Base-by-base conservation (phyloP, 208 protist genomes). In the Plasmodiophora brassicae region DNA sequence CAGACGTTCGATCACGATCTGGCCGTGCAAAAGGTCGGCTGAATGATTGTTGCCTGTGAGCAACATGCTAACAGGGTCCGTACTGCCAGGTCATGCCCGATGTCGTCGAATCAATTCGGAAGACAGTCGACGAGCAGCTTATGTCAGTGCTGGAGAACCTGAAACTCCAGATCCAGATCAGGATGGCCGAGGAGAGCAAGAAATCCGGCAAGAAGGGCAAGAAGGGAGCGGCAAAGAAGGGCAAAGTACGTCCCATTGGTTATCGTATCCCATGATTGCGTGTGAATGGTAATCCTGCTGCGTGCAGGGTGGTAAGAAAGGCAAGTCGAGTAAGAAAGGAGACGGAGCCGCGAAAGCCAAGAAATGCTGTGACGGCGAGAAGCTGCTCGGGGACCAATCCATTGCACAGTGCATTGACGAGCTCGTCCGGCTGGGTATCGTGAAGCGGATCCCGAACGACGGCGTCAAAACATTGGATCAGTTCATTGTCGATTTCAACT, bases 321-420 rank as follows among this genome's bases (percentile, higher is more conserved):
- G 14, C 14, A 78, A 78, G 65, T n/a, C n/a, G n/a, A n/a, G n/a
- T n/a, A n/a, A n/a, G n/a, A 78, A 78, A 32, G 65, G 65, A 5
- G 65, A 78, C 65, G n/a, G 32, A 5, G 41, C 5, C 20, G 65
- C 65, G 5, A 78, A 78, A 32, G 14, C 41, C 14, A 78, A 78
- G 65, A 78, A 78, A 78, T 78, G 65, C 65, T 78, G 65, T 32
- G 65, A 78, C 41, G 65, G 65, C 5, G 65, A 78, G 65, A 78
- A 78, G n/a, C 14, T 5, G 5, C n/a, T 78, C 10, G 65, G 65
- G 10, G 65, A 78, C 41, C 5, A 36, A 38, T 44, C 65, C 5
- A 5, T 78, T 14, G 5, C 65, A 36, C 65, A 78, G 41, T 78
- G 14, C 5, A 78, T 78, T 32, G 65, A 5, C 41, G 65, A 78